Percentiles rank a stretch among this genome's conserved stretches.
phyloP scores from a whole-genome alignment of 2,329 filamentous ascomycete species.

The Corynespora cassiicola region DNA sequence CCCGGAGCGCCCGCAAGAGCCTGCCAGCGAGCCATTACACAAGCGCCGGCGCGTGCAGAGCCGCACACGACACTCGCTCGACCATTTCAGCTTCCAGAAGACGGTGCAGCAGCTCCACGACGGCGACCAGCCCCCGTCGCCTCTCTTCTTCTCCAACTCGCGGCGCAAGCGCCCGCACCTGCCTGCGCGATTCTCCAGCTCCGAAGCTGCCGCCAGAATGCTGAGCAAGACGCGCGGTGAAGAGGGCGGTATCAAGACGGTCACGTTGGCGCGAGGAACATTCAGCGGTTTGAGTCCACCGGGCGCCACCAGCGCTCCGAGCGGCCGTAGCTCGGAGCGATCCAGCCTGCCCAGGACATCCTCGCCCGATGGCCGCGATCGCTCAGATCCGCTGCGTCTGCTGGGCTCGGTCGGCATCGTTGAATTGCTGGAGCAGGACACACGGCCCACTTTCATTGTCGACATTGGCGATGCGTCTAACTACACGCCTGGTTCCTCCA shows the following conservation, averaged over 20 bases:
- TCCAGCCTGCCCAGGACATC: constrained; percentile 55
- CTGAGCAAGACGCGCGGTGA: constrained; percentile 58
- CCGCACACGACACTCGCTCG: constrained; percentile 41
- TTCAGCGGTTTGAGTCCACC: constrained; percentile 47
- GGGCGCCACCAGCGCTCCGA: constrained; percentile 56
- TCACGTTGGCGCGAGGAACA: constrained; percentile 57
- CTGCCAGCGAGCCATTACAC: constrained; percentile 41
- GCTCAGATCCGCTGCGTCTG: constrained; percentile 59
- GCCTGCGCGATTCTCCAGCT: constrained; percentile 63
- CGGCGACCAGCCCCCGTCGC: constrained; percentile 51
- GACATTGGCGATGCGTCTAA: constrained; percentile 69
- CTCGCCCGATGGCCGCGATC: constrained; percentile 60
- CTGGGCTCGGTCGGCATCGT: constrained; percentile 71
- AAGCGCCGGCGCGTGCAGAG: constrained; percentile 39
- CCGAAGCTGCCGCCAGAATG: constrained; percentile 65
- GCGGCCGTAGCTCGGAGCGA: constrained; percentile 62
- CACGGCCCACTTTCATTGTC: constrained; percentile 77
- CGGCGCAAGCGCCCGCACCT: constrained; percentile 51
- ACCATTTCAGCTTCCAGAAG: constrained; percentile 41
- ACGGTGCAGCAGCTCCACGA: constrained; percentile 20
- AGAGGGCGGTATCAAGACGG: constrained; percentile 58
- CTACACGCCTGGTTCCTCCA: constrained; percentile 52
- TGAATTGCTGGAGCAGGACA: constrained; percentile 78
- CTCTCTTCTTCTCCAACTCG: constrained; percentile 61
- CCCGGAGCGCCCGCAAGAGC: constrained; percentile 6